Base-by-base conservation (phyloP, 139 green algal species). In the Chlorokybus atmophyticus region DNA sequence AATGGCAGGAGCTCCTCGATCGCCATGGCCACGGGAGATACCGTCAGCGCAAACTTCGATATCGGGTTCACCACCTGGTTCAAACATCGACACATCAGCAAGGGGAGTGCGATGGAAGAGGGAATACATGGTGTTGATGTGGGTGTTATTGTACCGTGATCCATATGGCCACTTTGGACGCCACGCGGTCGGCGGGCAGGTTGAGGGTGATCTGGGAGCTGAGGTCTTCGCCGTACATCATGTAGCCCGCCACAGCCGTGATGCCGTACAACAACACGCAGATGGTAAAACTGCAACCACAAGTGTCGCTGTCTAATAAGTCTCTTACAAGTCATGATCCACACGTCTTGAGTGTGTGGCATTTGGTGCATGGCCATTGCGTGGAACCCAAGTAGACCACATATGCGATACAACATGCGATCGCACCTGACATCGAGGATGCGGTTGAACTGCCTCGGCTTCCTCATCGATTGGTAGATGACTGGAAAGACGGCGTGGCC, bases 181-280 rank as follows among this genome's bases (percentile, higher is more conserved):
- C 60, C 23, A 52, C 23, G 24, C 60, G 42, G 3, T 68, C 40
- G 28, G 32, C 21, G 3, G 60, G 60, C 41, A 68, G 50, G 19
- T 68, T 61, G 1, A 68, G 50, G 25, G 60, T 68, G 28, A 68
- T 68, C 60, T 68, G 60, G 24, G 26, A 57, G 14, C 60, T 26
- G n/a, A 62, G 19, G 3, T 50, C 31, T 17, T 21, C 29, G 7
- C 60, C 60, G 54, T 52, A 68, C 60, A 68, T 68, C 17, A 29
- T 29, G 50, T 50, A 68, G 2, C 60, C 60, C 51, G 55, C 60
- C 3, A 50, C 51, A 7, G 60, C 60, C 29, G 52, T 50, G 40
- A 32, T 51, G 29, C 51, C 60, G 42, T 68, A 68, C n/a, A 68
- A 26, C n/a, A 53, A 10, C 29, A 35, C 54, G 24, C 50, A 60